A percentile compares a stretch with the other conserved stretches of the same genome.
Conservation (phyloP, 768 basidiomycete genomes). For the Inosperma sp. region DNA sequence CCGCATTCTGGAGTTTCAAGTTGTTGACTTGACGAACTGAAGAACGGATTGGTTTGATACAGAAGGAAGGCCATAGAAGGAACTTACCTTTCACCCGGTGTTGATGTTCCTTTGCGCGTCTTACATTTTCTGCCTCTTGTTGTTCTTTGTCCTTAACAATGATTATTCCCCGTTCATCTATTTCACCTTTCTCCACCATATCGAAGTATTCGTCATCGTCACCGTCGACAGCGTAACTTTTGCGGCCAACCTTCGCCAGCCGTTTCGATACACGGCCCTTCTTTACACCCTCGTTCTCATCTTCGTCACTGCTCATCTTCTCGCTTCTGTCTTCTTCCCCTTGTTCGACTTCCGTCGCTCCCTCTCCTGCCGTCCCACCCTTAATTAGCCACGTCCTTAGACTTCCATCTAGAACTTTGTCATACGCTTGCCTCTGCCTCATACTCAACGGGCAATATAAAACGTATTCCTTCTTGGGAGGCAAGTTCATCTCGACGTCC, state of each 20-base stretch:
- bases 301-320: slow-evolving; percentile 18
- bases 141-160: slow-evolving; percentile 28
- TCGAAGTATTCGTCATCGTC: slow-evolving; percentile 67
- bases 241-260: slow-evolving; percentile 33
- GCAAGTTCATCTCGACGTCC: slow-evolving; percentile 77
- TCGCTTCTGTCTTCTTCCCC: slow-evolving; percentile 15
- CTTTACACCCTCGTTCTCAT: slow-evolving; percentile 23
- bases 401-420: slow-evolving; percentile 67
- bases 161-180: slow-evolving; percentile 35
- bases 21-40: slow-evolving; percentile 84
- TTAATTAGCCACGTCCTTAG: slow-evolving; percentile 58
- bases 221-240: slow-evolving; percentile 52
- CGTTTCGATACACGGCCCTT: slow-evolving; percentile 27
- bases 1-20: slow-evolving; percentile 88
- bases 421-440: slow-evolving; percentile 81
- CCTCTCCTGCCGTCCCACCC: slow-evolving; percentile 30
- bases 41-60: slow-evolving; percentile 1
- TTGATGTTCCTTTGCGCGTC: slow-evolving; percentile 54
- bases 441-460: slow-evolving; percentile 85
- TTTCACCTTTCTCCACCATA: slow-evolving; percentile 48
- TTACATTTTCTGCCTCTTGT: slow-evolving; percentile 44
- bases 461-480: slow-evolving; percentile 93
- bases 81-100: slow-evolving; percentile 54
- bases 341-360: slow-evolving; percentile 11
- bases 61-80: background rate